Conservation (phyloP, 768 basidiomycete genomes). For the Lactarius indigo region DNA sequence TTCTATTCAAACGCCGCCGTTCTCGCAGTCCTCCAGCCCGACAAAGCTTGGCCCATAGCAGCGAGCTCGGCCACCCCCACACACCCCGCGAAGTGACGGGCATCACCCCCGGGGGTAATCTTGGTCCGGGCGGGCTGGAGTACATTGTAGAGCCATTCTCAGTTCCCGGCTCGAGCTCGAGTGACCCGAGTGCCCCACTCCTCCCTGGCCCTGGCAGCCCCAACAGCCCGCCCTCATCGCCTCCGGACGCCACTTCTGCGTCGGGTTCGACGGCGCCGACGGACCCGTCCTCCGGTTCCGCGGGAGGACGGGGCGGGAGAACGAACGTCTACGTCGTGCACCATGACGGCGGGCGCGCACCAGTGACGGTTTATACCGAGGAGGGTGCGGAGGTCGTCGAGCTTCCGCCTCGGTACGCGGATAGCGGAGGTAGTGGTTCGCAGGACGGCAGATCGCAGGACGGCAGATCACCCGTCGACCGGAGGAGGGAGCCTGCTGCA, state of each 20-base stretch:
- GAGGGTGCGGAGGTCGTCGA: slow-evolving; percentile 57
- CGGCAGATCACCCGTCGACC: neutral
- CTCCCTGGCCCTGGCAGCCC: neutral
- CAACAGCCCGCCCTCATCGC: slow-evolving; percentile 3
- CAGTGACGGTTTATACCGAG: slow-evolving; percentile 55
- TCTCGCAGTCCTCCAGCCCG: neutral
- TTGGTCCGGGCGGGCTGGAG: neutral
- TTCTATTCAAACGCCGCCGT: slow-evolving; percentile 4
- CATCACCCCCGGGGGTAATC: neutral
- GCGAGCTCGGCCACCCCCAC: neutral
- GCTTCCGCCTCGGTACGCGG: slow-evolving; percentile 50
- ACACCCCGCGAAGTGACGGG: slow-evolving; percentile 2
- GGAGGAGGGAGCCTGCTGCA: neutral
- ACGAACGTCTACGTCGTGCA: slow-evolving; percentile 55
- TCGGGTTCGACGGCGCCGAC: slow-evolving; percentile 10
- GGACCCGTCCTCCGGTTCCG: neutral
- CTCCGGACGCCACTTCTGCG: slow-evolving; percentile 11
- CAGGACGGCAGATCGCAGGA: neutral
- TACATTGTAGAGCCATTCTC: slow-evolving; percentile 26
- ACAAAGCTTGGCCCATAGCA: neutral
- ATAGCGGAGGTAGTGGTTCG: neutral
- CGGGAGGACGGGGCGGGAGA: slow-evolving; percentile 10
- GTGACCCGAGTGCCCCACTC: slow-evolving; percentile 7
- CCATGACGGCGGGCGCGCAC: slow-evolving; percentile 54
- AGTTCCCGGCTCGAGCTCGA: slow-evolving; percentile 5